Evolutionary conservation across 2,329 filamentous ascomycete species (phyloP), one percentile per base, ranked within the genome.

Genomic region (Penicillium sp.): DNA sequence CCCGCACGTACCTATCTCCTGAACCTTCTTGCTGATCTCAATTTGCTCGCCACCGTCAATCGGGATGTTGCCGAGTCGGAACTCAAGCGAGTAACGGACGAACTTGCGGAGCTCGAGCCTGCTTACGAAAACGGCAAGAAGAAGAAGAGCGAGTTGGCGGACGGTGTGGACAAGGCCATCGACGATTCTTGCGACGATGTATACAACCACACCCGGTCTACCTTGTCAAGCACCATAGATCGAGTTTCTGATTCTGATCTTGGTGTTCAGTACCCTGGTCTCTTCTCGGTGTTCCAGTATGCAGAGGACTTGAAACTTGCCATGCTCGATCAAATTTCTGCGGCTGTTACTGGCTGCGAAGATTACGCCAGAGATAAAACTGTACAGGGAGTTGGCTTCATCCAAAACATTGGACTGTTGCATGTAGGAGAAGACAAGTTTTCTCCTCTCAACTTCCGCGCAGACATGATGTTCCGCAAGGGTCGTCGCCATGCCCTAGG

Each of bases 1-100:
- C 94, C 94, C 5, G 94, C 94, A 6, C 92, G 92, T 75, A 97
- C 93, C 2, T 99, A 99, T 69, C 84, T 99, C 1, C 80, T 96
- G 66, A 99, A 99, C 72, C 88, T 97, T 23, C 82, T 99, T 29
- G 89, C 91, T 63, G 94, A 99, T 67, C 81, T 99, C 55, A 81
- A 91, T 68, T 87, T 86, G 3, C 81, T 99, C 37, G 93, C 93
- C 5, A 86, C 82, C 0, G 91, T 96, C 64, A 99, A 99, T 72
- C 82, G 87, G 23, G 91, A 96, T 61, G 88, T 97, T 24, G 92
- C 92, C 2, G 86, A 91, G 65, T 83, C 87, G 8, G 94, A 99
- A 73, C 80, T 97, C 11, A 86, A 94, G 54, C 85, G 92, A 24
- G 91, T 97, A 2, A 88, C 84, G 7, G 83, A 83, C 61, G 92